A percentile compares a stretch with the other conserved stretches of the same genome.
These are phyloP conservation scores for Bretschneidera sinensis DNA, from an alignment of 345 rosid species.

Conservation along the genomic window DNA sequence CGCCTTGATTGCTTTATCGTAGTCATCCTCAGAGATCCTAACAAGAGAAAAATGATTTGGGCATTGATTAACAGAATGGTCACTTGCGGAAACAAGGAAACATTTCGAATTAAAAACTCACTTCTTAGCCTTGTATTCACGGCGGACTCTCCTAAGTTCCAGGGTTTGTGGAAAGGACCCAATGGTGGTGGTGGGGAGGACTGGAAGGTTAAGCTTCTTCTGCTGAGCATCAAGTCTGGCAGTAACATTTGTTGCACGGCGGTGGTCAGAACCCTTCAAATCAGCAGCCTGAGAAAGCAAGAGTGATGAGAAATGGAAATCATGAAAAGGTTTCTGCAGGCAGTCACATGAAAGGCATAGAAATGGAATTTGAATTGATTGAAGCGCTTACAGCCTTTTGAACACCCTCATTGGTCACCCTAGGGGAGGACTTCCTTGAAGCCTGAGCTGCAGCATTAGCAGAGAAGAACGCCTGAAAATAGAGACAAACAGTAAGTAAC, in stretches of 20 bases:
- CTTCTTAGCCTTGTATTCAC: slow-evolving; percentile 98
- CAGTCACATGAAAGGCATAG: slow-evolving; percentile 1
- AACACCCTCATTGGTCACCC: slow-evolving; percentile 87
- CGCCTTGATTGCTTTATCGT: slow-evolving; percentile 78
- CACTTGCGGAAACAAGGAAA: background rate
- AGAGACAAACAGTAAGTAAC: slow-evolving; percentile 10
- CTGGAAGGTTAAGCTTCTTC: slow-evolving; percentile 91
- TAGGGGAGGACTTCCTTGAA: slow-evolving; percentile 86
- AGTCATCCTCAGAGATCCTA: slow-evolving; percentile 94
- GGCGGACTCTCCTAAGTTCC: slow-evolving; percentile 96
- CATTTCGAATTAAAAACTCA: slow-evolving; percentile 26
- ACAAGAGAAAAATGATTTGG: background rate
- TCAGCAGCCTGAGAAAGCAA: slow-evolving; percentile 77
- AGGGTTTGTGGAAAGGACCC: slow-evolving; percentile 96
- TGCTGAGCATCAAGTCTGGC: slow-evolving; percentile 92
- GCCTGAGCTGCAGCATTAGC: slow-evolving; percentile 79
- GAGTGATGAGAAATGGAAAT: slow-evolving; percentile 7
- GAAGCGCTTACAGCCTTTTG: slow-evolving; percentile 81
- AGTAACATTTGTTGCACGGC: slow-evolving; percentile 83
- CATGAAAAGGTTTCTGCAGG: background rate
- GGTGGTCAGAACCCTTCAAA: slow-evolving; percentile 86
- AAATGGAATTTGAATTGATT: slow-evolving; percentile 1
- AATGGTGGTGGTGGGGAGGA: slow-evolving; percentile 94
- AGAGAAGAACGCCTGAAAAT: slow-evolving; percentile 66
- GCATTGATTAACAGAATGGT: too few relatives aligned